phyloP scores from a whole-genome alignment of 768 basidiomycete species.

The Strobilomyces echinocephalus region DNA sequence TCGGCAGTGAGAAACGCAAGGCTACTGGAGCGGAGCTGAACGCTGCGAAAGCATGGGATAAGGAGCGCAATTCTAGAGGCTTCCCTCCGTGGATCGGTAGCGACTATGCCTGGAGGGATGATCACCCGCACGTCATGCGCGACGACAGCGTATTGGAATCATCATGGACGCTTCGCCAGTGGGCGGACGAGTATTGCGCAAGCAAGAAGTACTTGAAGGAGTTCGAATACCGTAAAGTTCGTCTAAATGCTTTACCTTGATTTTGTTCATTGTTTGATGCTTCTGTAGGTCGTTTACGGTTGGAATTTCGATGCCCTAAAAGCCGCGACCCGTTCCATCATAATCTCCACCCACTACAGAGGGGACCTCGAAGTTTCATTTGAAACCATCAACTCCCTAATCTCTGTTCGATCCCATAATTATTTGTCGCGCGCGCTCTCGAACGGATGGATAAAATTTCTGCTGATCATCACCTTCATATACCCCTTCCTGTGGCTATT shows the following conservation, averaged over 20 bases:
- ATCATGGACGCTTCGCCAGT: constrained; percentile 61
- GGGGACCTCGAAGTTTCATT: constrained; percentile 46
- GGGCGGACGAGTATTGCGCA: constrained; percentile 81
- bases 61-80: constrained; percentile 43
- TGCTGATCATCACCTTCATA: constrained; percentile 64
- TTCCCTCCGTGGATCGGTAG: constrained; percentile 47
- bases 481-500: constrained; percentile 82
- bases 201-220: constrained; percentile 71
- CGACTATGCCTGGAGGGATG: constrained; percentile 30
- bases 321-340: constrained; percentile 34
- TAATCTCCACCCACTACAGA: constrained; percentile 37
- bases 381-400: constrained; percentile 38
- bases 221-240: constrained; percentile 68
- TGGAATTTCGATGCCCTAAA: constrained; percentile 46
- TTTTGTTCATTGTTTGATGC: constrained; percentile 14
- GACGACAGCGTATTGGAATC: constrained; percentile 38
- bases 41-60: constrained; percentile 40
- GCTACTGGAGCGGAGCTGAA: constrained; percentile 42
- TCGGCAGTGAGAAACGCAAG: constrained; percentile 32
- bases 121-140: constrained; percentile 26
- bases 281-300: constrained; percentile 51
- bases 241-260: not conserved
- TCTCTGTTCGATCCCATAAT: constrained; percentile 68
- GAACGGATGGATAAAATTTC: constrained; percentile 64
- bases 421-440: constrained; percentile 61